Percentiles rank a stretch among this genome's conserved stretches.
Evolutionary conservation across 2,329 filamentous ascomycete species (phyloP).

Genomic region (Ophiocordyceps sinensis): DNA sequence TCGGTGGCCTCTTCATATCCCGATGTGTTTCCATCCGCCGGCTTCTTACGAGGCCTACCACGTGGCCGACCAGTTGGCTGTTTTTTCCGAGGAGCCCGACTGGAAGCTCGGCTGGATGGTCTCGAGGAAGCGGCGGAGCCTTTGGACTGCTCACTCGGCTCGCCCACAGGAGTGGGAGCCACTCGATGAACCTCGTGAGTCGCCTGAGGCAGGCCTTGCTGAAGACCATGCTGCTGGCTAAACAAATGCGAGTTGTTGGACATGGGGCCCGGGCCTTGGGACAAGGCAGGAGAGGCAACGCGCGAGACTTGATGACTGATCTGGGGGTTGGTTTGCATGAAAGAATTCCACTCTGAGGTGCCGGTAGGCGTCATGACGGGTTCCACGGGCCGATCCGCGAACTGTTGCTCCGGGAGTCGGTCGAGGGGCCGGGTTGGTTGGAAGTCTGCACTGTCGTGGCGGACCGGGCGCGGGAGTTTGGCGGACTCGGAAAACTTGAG

Average conservation of each 20-base stretch:
- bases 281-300: constrained; percentile 22
- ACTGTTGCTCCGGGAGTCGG: constrained; percentile 5
- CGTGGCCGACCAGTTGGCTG: constrained; percentile 39
- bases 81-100: constrained; percentile 21
- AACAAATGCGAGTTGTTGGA: constrained; percentile 13
- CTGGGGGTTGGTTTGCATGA: constrained; percentile 57
- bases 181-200: constrained; percentile 18
- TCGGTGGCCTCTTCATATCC: constrained; percentile 56
- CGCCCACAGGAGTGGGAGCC: constrained; percentile 18
- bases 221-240: constrained; percentile 6
- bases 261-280: constrained; percentile 11
- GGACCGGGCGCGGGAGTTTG: constrained; percentile 28
- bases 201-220: constrained; percentile 4
- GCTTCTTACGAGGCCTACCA: constrained; percentile 41
- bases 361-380: constrained; percentile 39
- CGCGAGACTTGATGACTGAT: constrained; percentile 21
- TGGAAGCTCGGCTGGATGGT: constrained; percentile 46
- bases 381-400: constrained; percentile 12
- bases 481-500: constrained; percentile 70
- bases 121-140: constrained; percentile 28
- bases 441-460: constrained; percentile 10
- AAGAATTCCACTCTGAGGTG: constrained; percentile 62
- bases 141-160: constrained; percentile 5
- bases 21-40: constrained; percentile 52
- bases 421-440: background rate